Base-by-base conservation (phyloP, 306 rosid species). In the Corylus heterophylla region DNA sequence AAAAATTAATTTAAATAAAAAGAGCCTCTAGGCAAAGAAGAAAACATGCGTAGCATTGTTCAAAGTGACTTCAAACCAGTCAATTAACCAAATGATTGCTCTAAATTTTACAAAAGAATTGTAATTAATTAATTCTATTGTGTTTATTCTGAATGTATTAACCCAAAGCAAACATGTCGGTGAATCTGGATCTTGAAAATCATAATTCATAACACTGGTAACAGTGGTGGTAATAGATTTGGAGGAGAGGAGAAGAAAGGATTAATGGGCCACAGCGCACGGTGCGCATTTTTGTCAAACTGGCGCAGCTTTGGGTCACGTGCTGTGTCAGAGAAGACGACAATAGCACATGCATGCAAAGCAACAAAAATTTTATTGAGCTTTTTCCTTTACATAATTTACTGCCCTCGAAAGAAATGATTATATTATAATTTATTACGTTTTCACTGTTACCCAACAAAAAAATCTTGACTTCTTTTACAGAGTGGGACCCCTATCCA, bases 261-360 rank as follows among this genome's bases (percentile, higher is more conserved):
- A 70, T 31, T 31, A 31, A 25, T 54, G 10, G 79, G 25, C 47
- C 4, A 58, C 22, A 56, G 76, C 71, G 18, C 22, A 22, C 48
- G 45, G 63, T 64, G 45, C 25, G 71, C 61, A n/a, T 37, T 37
- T 79, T 69, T 47, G 84, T 76, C 80, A 78, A 68, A 52, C 82
- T 31, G 48, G 69, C 42, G 70, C 73, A 51, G 82, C 85, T 76
- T 81, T 68, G 17, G 73, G 51, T 75, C 86, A 75, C 83, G 87
- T 83, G 88, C 80, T 20, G 1, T 52, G 56, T 71, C 79, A 70
- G 85, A n/a, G 20, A 16, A 4, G 17, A 7, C 31, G 47, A 58
- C 67, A 69, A 5, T 17, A 9, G 16, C 76, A 71, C 71, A 69
- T 78, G 81, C 35, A 44, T 22, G 25, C 25, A 18, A 12, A 12